Percentiles rank a stretch among this genome's conserved stretches.
Conservation (phyloP, 306 rosid species). For the Lotus japonicus region DNA sequence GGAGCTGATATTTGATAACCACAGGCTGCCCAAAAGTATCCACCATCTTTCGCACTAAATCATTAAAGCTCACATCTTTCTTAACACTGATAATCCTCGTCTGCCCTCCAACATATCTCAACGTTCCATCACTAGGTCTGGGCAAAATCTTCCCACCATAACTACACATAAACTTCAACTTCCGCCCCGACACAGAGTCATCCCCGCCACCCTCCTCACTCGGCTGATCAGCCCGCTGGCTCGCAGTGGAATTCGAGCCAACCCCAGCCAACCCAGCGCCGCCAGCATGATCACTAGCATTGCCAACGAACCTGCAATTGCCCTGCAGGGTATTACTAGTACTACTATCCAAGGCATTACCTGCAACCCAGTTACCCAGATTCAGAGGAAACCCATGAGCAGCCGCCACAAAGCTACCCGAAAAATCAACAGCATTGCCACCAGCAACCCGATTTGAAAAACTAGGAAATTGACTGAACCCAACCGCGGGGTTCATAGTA, state of each 20-base stretch:
- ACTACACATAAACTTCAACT: slow-evolving; percentile 79
- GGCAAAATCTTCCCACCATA: slow-evolving; percentile 87
- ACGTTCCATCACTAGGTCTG: slow-evolving; percentile 81
- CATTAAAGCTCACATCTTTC: slow-evolving; percentile 59
- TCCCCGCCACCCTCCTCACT: slow-evolving; percentile 64
- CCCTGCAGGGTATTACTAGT: slow-evolving; percentile 27
- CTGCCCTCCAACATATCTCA: slow-evolving; percentile 96
- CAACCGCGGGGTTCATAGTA: slow-evolving; percentile 40
- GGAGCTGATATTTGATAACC: slow-evolving; percentile 90
- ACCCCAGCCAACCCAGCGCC: slow-evolving; percentile 18
- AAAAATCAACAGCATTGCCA: slow-evolving; percentile 46
- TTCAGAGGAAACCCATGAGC: slow-evolving; percentile 37
- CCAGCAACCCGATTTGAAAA: slow-evolving; percentile 31
- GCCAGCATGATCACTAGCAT: slow-evolving; percentile 32
- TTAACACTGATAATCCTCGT: slow-evolving; percentile 75
- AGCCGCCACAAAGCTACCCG: slow-evolving; percentile 18
- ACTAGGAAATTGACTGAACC: slow-evolving; percentile 36
- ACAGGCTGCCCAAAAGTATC: slow-evolving; percentile 66
- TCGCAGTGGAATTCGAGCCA: slow-evolving; percentile 22
- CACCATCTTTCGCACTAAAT: slow-evolving; percentile 65
- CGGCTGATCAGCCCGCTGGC: slow-evolving; percentile 42
- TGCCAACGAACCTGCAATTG: slow-evolving; percentile 24
- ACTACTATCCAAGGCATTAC: slow-evolving; percentile 35
- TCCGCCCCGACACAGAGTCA: slow-evolving; percentile 47
- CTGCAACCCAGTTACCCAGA: slow-evolving; percentile 35